A percentile compares a stretch with the other conserved stretches of the same genome.
Evolutionary conservation across 2,329 filamentous ascomycete genomes (phyloP).

Genomic region (Pseudogymnoascus sp.): DNA sequence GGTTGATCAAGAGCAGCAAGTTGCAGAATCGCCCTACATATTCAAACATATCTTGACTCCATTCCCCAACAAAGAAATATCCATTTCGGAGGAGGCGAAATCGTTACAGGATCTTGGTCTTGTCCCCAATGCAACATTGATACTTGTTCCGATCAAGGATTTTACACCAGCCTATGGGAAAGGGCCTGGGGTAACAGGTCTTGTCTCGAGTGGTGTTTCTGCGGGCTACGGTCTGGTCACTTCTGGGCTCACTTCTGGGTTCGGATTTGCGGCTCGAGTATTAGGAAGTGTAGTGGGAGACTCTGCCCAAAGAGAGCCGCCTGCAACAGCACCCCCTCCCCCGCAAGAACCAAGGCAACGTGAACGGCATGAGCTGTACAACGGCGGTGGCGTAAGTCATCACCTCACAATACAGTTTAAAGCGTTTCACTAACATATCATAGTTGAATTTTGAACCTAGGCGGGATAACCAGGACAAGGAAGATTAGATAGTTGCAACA

Average conservation of each 20-base stretch:
- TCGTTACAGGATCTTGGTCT: slow-evolving; percentile 63
- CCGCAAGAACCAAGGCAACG: slow-evolving; percentile 25
- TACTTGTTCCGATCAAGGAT: slow-evolving; percentile 64
- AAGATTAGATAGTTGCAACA: slow-evolving; percentile 10
- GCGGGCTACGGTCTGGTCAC: slow-evolving; percentile 31
- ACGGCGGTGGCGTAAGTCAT: background rate
- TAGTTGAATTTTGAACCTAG: slow-evolving; percentile 19
- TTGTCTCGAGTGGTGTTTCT: slow-evolving; percentile 33
- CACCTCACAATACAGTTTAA: background rate
- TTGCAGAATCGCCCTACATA: slow-evolving; percentile 51
- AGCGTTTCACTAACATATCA: background rate
- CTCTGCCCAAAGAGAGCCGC: background rate
- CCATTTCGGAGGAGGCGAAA: slow-evolving; percentile 65
- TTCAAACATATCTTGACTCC: slow-evolving; percentile 82
- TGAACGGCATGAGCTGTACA: slow-evolving; percentile 10
- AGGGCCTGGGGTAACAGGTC: slow-evolving; percentile 20
- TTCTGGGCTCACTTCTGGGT: slow-evolving; percentile 35
- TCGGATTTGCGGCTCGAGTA: slow-evolving; percentile 35
- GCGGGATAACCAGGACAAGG: slow-evolving; percentile 12
- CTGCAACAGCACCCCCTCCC: background rate
- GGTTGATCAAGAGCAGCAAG: slow-evolving; percentile 50
- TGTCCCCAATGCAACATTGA: slow-evolving; percentile 71
- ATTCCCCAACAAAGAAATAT: slow-evolving; percentile 65
- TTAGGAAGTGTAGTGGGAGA: slow-evolving; percentile 32
- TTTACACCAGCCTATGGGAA: slow-evolving; percentile 52